phyloP scores from a whole-genome alignment of 148 eudicot genomes.

The Vaccinium darrowii region DNA sequence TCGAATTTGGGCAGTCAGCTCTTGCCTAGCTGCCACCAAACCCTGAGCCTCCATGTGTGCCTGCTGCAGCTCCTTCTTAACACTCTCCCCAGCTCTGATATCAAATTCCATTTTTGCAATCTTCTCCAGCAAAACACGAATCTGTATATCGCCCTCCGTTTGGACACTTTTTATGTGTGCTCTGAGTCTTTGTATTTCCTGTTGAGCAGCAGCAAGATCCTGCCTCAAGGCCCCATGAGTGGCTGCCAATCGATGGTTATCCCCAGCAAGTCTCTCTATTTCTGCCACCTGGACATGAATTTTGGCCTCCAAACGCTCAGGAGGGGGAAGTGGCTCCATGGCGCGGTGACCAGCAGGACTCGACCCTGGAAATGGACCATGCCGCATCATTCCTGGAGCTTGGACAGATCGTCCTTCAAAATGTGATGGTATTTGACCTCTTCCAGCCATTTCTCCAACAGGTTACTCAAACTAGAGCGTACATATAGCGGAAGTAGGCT shows the following conservation, averaged over 20 bases:
- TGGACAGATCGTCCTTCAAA: conserved; percentile 38
- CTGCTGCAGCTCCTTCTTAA: conserved; percentile 63
- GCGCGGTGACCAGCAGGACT: conserved; percentile 35
- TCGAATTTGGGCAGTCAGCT: conserved; percentile 53
- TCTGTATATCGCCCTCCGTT: conserved; percentile 77
- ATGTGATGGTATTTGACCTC: conserved; percentile 50
- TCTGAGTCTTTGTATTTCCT: conserved; percentile 56
- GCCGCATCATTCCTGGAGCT: conserved; percentile 63
- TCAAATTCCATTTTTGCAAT: conserved; percentile 74
- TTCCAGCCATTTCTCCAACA: conserved; percentile 40
- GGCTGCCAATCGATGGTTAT: conserved; percentile 65
- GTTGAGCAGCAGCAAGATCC: conserved; percentile 58
- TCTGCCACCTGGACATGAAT: conserved; percentile 50
- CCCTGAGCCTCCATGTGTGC: conserved; percentile 70
- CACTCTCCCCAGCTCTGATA: conserved; percentile 53
- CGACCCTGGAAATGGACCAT: conserved; percentile 51
- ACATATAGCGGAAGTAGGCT: background rate
- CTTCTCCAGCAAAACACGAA: conserved; percentile 70
- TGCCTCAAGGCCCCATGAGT: conserved; percentile 60
- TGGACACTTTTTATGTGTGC: conserved; percentile 73
- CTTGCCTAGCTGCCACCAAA: conserved; percentile 56
- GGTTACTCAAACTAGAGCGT: conserved; percentile 6
- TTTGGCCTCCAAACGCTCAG: conserved; percentile 47
- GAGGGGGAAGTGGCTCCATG: conserved; percentile 34
- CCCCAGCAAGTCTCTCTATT: conserved; percentile 57